phyloP scores from a whole-genome alignment of 306 rosid species.

The Spatholobus suberectus region DNA sequence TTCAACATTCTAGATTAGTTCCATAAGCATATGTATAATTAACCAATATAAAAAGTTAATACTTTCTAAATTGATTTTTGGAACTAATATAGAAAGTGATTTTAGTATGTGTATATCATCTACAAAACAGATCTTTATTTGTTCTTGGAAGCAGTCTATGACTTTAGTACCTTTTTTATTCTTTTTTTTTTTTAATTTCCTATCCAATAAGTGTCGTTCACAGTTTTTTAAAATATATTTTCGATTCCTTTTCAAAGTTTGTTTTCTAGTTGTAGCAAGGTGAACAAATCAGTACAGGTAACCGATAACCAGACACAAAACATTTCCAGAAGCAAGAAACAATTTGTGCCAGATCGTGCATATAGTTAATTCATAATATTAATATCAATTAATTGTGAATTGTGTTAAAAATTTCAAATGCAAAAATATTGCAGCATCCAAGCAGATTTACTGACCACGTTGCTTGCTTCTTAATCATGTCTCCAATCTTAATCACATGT shows the following conservation, averaged over 20 bases:
- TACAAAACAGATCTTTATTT: too few relatives aligned
- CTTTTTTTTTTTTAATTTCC: neutral
- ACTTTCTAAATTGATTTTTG: too few relatives aligned
- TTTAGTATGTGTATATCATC: too few relatives aligned
- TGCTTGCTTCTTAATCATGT: constrained; percentile 45
- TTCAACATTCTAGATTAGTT: too few relatives aligned
- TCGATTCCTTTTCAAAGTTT: neutral
- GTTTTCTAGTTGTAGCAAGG: neutral
- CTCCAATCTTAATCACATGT: constrained; percentile 35
- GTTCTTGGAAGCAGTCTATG: too few relatives aligned
- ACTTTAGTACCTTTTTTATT: too few relatives aligned
- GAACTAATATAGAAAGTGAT: too few relatives aligned
- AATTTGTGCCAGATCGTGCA: constrained; percentile 34
- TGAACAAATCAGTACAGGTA: constrained; percentile 10
- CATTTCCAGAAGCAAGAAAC: constrained; percentile 23
- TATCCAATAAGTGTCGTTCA: neutral
- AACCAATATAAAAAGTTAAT: too few relatives aligned
- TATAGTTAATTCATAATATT: neutral
- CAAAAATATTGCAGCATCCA: constrained; percentile 12
- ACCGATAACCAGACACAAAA: constrained; percentile 3
- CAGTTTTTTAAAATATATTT: neutral
- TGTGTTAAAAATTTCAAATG: neutral
- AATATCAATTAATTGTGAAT: neutral
- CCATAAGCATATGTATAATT: too few relatives aligned
- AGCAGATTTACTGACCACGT: constrained; percentile 49